A percentile compares a stretch with the other conserved stretches of the same genome.
These are phyloP conservation scores for Drosera capensis DNA, from an alignment of 148 eudicot genomes.

Conservation along the genomic window DNA sequence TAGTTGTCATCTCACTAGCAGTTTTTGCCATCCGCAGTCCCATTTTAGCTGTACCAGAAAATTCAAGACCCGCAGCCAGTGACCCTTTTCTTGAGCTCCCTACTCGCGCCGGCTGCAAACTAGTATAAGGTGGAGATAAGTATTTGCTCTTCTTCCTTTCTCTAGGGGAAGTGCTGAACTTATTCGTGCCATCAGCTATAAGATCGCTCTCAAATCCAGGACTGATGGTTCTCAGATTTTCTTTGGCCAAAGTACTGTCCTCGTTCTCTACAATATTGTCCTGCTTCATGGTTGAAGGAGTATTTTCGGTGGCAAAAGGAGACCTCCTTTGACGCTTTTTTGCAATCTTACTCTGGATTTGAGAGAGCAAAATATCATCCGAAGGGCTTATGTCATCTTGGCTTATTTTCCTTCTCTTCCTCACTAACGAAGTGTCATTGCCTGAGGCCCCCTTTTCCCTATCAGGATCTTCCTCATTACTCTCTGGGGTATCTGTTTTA, in stretches of 20 bases:
- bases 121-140: slow-evolving; percentile 60
- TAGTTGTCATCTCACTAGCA: slow-evolving; percentile 20
- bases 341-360: slow-evolving; percentile 18
- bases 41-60: slow-evolving; percentile 12
- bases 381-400: slow-evolving; percentile 1
- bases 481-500: slow-evolving; percentile 15
- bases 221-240: slow-evolving; percentile 4
- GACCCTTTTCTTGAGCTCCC: slow-evolving; percentile 6
- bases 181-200: slow-evolving; percentile 13
- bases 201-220: slow-evolving; percentile 7
- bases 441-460: not conserved
- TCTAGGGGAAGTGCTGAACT: slow-evolving; percentile 21
- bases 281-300: not conserved
- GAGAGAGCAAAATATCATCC: slow-evolving; percentile 2
- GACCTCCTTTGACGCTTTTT: slow-evolving; percentile 7
- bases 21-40: slow-evolving; percentile 26
- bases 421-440: not conserved
- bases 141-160: slow-evolving; percentile 70
- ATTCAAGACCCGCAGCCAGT: slow-evolving; percentile 11
- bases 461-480: not conserved
- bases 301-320: slow-evolving; percentile 8
- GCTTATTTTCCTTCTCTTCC: slow-evolving; percentile 3
- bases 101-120: slow-evolving; percentile 9
- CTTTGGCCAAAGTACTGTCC: slow-evolving; percentile 4
- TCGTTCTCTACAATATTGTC: slow-evolving; percentile 1